Evolutionary conservation across 768 basidiomycete genomes (phyloP), one percentile per base, ranked within the genome.

Genomic region (Agrocybe praecox): DNA sequence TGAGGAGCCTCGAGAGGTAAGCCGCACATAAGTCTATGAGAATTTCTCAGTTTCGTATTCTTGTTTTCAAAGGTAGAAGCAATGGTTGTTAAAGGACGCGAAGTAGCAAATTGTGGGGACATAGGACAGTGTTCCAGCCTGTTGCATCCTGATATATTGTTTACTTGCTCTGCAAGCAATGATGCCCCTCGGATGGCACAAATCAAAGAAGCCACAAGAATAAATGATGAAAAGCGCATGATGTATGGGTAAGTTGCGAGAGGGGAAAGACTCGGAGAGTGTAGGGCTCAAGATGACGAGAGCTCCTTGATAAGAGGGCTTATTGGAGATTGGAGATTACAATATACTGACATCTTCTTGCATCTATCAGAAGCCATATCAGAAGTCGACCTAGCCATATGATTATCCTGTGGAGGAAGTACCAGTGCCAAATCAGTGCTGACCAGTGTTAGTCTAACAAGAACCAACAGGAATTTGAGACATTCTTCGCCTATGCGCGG

Each of bases 31-130:
- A 29, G 43, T 29, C 43, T 43, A 7, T 32, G 52, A 17, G 52
- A 42, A 53, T 49, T 49, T 18, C 26, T 49, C 32, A 53, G n/a
- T 19, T 44, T 53, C 10, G 44, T 24, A 18, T 45, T 53, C 29
- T 46, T 53, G 15, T 42, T 15, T 21, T 21, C 52, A 21, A 53
- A 53, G 6, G 36, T 40, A 15, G 36, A 40, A 22, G 43, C 24
- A 3, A 46, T 17, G 1, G 52, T 46, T 45, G 18, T 46, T 14
- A 42, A 53, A 22, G 52, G 52, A 17, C 29, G 6, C 2, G 19
- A 11, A 18, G 4, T 33, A 7, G 18, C 29, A 29, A 15, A 29
- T 29, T 29, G 26, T 5, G 26, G 4, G 26, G 5, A 4, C 14
- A 40, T 12, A 6, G 36, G 36, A n/a, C 36, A 40, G 36, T 40